phyloP scores from a whole-genome alignment of 768 basidiomycete genomes.

The Neoboletus brunneissimus region DNA sequence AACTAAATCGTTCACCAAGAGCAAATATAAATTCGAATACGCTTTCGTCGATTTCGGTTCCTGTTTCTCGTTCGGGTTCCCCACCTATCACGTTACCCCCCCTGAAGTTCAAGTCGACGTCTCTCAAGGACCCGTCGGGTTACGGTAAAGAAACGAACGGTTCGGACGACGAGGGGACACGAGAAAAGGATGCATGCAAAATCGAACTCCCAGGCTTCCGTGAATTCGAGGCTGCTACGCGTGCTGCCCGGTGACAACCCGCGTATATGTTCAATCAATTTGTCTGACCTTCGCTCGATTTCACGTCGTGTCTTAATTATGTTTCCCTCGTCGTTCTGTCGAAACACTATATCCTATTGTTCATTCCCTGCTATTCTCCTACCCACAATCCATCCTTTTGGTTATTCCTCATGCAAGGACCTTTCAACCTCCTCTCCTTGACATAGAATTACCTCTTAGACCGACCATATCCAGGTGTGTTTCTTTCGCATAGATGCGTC shows the following conservation, averaged over 20 bases:
- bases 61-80: conserved; percentile 59
- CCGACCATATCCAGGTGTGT: conserved; percentile 10
- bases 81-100: conserved; percentile 76
- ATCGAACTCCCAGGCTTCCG: conserved; percentile 63
- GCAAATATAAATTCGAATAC: conserved; percentile 7
- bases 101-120: conserved; percentile 45
- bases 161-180: conserved; percentile 22
- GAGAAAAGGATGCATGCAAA: conserved; percentile 23
- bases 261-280: conserved; percentile 1
- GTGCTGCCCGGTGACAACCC: conserved; percentile 16
- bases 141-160: conserved; percentile 20
- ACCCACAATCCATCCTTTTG: conserved; percentile 4
- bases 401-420: conserved; percentile 10
- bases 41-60: conserved; percentile 33
- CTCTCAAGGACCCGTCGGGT: conserved; percentile 9
- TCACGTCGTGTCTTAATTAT: conserved; percentile 4
- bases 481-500: conserved; percentile 29
- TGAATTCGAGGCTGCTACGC: conserved; percentile 56
- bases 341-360: conserved; percentile 22
- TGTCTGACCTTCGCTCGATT: not conserved
- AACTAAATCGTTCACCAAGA: conserved; percentile 10
- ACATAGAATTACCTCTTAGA: conserved; percentile 28
- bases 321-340: conserved; percentile 4
- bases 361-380: not conserved
- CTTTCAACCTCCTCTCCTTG: conserved; percentile 1